Conservation (phyloP, 75 land plant species). For the Azolla pinnata region DNA sequence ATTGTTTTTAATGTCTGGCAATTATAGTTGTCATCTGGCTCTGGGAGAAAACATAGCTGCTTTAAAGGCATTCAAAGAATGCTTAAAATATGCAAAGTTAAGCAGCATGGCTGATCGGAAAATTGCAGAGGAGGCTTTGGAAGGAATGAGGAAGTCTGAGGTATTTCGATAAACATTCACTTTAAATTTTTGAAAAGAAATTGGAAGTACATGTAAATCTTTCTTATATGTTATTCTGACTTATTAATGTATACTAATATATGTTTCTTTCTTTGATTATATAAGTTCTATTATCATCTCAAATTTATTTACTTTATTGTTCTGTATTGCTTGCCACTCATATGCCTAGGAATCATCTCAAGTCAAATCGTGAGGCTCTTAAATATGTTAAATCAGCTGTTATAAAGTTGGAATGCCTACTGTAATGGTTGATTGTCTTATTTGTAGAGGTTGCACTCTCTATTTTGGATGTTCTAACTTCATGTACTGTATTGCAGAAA, state of each 20-base stretch:
- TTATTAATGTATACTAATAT: neutral
- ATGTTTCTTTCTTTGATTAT: too few species aligned
- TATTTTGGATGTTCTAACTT: neutral
- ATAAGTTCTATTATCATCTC: too few species aligned
- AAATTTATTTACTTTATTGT: too few species aligned
- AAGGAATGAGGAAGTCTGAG: conserved; percentile 74
- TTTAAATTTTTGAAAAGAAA: neutral
- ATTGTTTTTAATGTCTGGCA: neutral
- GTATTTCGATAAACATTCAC: conserved; percentile 15
- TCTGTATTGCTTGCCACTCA: too few species aligned
- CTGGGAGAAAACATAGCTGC: conserved; percentile 82
- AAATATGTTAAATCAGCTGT: too few species aligned
- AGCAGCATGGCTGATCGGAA: conserved; percentile 40
- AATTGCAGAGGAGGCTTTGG: conserved; percentile 63
- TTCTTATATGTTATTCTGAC: neutral
- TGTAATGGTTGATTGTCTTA: too few species aligned
- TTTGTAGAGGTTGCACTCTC: neutral
- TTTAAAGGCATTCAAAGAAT: conserved; percentile 42
- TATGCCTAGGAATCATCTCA: too few species aligned
- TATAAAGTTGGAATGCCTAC: too few species aligned
- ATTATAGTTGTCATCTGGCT: conserved; percentile 69
- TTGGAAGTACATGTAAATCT: neutral
- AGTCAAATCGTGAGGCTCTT: too few species aligned
- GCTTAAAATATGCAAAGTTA: conserved; percentile 46
- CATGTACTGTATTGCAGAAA: conserved; percentile 33